These are phyloP conservation scores for Xylariaceae sp. DNA, from an alignment of 2,329 filamentous ascomycete species.

Conservation along the genomic window DNA sequence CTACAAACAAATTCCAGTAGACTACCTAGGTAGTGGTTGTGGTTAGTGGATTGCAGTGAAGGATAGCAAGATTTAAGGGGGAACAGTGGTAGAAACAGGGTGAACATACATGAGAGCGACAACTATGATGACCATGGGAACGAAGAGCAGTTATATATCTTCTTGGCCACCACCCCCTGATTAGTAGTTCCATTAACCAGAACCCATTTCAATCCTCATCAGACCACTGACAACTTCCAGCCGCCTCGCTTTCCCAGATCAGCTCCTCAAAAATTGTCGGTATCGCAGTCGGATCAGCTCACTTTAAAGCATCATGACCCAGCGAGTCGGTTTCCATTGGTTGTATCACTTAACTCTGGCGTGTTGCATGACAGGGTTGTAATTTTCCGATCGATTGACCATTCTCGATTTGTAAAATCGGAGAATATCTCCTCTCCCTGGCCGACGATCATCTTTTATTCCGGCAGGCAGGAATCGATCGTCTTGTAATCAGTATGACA, in stretches of 20 bases:
- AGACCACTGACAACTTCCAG: constrained; percentile 24
- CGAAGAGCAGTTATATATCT: constrained; percentile 26
- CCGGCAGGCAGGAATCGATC: constrained; percentile 11
- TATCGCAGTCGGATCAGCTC: constrained; percentile 25
- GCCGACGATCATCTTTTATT: constrained; percentile 16
- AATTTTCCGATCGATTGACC: constrained; percentile 24
- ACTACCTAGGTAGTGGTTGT: background rate
- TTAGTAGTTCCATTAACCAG: constrained; percentile 22
- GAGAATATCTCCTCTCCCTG: constrained; percentile 17
- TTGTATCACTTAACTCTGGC: constrained; percentile 22
- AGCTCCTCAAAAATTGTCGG: constrained; percentile 19
- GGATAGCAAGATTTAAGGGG: constrained; percentile 10
- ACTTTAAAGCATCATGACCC: constrained; percentile 29
- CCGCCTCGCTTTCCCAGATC: constrained; percentile 24
- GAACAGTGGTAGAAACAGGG: constrained; percentile 11
- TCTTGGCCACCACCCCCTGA: constrained; percentile 25
- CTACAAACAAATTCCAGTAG: background rate
- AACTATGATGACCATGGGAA: too few relatives aligned
- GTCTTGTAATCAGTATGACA: constrained; percentile 1
- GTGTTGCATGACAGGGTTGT: constrained; percentile 28
- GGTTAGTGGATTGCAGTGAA: constrained; percentile 10
- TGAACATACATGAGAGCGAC: too few relatives aligned
- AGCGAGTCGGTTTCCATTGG: constrained; percentile 29
- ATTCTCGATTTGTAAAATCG: constrained; percentile 23
- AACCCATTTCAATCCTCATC: constrained; percentile 17